Percentiles rank a stretch among this genome's conserved stretches.
Conservation (phyloP, 805 yeast genomes). For the Candida multigemmis region DNA sequence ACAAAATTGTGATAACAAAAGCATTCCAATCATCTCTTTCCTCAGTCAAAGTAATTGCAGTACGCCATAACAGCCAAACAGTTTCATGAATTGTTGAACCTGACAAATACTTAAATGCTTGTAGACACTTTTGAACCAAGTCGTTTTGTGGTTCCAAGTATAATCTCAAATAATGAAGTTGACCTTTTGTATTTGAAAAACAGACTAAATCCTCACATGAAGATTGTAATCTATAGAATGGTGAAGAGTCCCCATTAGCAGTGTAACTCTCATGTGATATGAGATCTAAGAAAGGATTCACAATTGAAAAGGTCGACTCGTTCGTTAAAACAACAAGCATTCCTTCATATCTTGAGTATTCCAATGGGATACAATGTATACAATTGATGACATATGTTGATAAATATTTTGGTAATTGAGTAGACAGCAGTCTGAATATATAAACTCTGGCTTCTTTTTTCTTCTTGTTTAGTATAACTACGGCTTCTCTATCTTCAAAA, state of each 20-base stretch:
- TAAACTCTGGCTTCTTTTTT: constrained; percentile 39
- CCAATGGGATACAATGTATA: constrained; percentile 31
- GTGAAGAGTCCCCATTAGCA: constrained; percentile 9
- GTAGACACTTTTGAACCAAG: constrained; percentile 37
- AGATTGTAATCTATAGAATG: constrained; percentile 14
- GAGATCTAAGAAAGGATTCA: constrained; percentile 51
- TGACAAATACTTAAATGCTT: constrained; percentile 41
- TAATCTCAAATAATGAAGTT: constrained; percentile 19
- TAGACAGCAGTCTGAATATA: constrained; percentile 32
- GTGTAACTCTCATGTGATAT: constrained; percentile 20
- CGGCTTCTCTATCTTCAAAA: constrained; percentile 50
- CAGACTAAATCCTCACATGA: constrained; percentile 20
- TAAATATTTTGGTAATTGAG: constrained; percentile 20
- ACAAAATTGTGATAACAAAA: constrained; percentile 41
- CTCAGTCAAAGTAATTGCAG: constrained; percentile 37
- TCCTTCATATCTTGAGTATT: constrained; percentile 28
- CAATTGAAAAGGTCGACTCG: constrained; percentile 25
- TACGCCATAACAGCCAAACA: constrained; percentile 57
- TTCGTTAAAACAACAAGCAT: constrained; percentile 34
- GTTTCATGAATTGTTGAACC: constrained; percentile 51
- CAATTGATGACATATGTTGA: constrained; percentile 18
- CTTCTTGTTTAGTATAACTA: constrained; percentile 42
- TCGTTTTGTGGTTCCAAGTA: constrained; percentile 36
- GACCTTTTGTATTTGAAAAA: constrained; percentile 11
- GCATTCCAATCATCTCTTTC: constrained; percentile 51